Conservation (phyloP, 352 stramenopile species). For the Blastocystis hominis region DNA sequence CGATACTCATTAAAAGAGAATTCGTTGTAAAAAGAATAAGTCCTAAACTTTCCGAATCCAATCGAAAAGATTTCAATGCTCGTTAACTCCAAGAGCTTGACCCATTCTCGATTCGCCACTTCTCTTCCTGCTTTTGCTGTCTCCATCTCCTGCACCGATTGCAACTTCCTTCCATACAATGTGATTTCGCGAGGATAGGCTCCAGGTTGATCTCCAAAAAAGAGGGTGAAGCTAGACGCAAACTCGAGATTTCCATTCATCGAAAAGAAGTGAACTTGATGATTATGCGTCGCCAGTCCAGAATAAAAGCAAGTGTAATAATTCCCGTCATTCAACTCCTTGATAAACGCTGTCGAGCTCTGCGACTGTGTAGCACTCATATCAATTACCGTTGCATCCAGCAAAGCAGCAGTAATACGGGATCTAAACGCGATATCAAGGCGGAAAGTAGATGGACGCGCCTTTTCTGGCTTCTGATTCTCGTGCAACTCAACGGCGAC, state of each 20-base stretch:
- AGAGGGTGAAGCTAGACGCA: not conserved
- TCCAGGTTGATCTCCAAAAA: not conserved
- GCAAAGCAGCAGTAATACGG: not conserved
- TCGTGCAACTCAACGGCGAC: slow-evolving; percentile 19
- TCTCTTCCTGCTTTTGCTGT: not conserved
- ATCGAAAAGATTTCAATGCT: not conserved
- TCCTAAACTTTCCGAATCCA: not conserved
- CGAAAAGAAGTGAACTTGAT: not conserved
- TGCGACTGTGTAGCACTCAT: not conserved
- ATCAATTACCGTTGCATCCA: not conserved
- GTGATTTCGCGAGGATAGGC: not conserved
- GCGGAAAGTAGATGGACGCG: not conserved
- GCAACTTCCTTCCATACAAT: not conserved
- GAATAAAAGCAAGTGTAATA: slow-evolving; percentile 12
- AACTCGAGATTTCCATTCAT: not conserved
- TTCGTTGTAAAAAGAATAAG: not conserved
- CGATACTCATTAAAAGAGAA: not conserved
- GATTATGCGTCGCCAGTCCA: not conserved
- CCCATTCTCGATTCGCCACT: not conserved
- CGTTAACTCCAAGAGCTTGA: not conserved
- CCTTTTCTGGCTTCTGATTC: not conserved
- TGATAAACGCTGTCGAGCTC: not conserved
- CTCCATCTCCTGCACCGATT: not conserved
- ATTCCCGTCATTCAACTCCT: not conserved
- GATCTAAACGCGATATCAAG: not conserved